phyloP scores from a whole-genome alignment of 1,284 basidiomycete species.

The Apiotrichum siamense region DNA sequence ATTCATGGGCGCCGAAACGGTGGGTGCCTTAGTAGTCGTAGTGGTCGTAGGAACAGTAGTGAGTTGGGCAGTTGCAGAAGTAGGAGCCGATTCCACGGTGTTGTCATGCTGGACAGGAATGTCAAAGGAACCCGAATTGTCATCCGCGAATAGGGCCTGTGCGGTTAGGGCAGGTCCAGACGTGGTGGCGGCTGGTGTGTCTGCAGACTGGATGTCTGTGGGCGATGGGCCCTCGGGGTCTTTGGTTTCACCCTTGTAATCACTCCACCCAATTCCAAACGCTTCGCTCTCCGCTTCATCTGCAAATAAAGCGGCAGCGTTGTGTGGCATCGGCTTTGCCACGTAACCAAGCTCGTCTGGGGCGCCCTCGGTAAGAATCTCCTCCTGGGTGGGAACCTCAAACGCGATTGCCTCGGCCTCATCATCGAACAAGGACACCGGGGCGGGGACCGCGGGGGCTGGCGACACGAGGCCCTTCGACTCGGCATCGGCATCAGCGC shows the following conservation, averaged over 20 bases:
- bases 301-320: conserved; percentile 15
- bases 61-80: background rate
- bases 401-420: conserved; percentile 1
- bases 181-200: background rate
- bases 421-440: background rate
- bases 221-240: background rate
- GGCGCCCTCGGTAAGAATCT: background rate
- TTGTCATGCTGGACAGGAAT: background rate
- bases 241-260: background rate
- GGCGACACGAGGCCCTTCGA: background rate
- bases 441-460: background rate
- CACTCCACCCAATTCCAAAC: conserved; percentile 1
- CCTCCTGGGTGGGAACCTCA: background rate
- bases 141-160: conserved; percentile 12
- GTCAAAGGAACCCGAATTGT: conserved; percentile 4
- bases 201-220: too few relatives aligned
- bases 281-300: conserved; percentile 8
- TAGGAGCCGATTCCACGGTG: background rate
- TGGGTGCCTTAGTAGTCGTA: background rate
- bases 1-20: background rate
- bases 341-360: background rate
- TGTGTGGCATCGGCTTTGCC: background rate
- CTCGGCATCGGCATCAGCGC: background rate
- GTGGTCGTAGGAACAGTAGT: background rate
- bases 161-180: background rate